A percentile compares a stretch with the other conserved stretches of the same genome.
These are phyloP conservation scores for Ophiobolus disseminans DNA, from an alignment of 2,329 filamentous ascomycete species.

Conservation along the genomic window DNA sequence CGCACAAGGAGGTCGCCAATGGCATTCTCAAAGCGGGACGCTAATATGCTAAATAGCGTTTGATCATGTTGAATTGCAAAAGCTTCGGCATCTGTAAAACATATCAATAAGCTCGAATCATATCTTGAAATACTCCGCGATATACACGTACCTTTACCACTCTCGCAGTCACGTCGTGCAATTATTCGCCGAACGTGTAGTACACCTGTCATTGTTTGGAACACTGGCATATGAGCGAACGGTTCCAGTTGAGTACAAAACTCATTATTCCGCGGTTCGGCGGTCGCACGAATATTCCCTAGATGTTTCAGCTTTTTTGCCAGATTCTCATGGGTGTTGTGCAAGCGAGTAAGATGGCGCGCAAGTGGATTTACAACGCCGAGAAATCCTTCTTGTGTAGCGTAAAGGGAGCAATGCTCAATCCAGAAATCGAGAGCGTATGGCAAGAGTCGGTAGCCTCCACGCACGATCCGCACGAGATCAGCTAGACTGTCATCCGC, in stretches of 20 bases:
- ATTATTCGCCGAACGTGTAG: no score
- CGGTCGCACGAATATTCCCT: background rate
- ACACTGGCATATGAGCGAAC: no score
- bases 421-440: conserved; percentile 28
- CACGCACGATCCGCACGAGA: conserved; percentile 2
- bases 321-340: background rate
- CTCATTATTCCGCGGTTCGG: background rate
- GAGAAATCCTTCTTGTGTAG: conserved; percentile 2
- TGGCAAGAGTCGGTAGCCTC: conserved; percentile 18
- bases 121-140: background rate
- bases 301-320: background rate
- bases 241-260: no score
- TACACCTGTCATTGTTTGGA: no score
- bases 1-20: conserved; percentile 1
- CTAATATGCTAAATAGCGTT: conserved; percentile 11
- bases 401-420: conserved; percentile 18
- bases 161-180: no score
- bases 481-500: background rate
- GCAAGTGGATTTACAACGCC: background rate
- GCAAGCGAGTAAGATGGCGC: background rate
- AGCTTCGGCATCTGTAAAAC: conserved; percentile 2
- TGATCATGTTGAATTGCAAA: conserved; percentile 5
- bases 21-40: background rate
- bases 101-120: background rate
- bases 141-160: background rate